Conservation (phyloP, 2,329 filamentous ascomycete species). For the Ascocoryne sarcoides region DNA sequence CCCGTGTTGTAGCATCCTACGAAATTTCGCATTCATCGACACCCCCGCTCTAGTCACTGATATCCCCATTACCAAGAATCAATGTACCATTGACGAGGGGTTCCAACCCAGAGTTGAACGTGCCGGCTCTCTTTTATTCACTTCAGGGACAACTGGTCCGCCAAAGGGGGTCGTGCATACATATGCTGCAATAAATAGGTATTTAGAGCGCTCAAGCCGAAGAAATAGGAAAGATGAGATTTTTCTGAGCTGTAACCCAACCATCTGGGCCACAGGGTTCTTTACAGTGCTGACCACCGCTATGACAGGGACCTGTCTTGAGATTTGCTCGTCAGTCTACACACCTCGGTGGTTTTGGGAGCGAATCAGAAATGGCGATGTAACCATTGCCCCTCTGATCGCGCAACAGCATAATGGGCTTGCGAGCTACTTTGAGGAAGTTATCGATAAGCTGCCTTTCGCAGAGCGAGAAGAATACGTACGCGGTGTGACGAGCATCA, state of each 20-base stretch:
- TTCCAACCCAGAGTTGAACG: not conserved
- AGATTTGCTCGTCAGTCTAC: conserved; percentile 13
- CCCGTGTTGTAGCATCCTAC: not conserved
- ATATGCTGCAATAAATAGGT: not conserved
- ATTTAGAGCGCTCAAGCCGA: not conserved
- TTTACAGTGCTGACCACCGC: not conserved
- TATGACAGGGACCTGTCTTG: not conserved
- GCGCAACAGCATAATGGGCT: conserved; percentile 16
- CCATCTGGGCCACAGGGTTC: not conserved
- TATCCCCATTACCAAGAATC: not conserved
- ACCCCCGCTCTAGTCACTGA: not conserved
- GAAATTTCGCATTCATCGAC: not conserved
- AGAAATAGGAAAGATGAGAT: not conserved
- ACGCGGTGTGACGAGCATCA: conserved; percentile 11
- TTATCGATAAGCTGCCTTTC: conserved; percentile 14
- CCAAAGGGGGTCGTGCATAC: not conserved
- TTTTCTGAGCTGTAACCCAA: not conserved
- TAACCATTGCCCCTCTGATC: conserved; percentile 14
- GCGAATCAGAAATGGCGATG: conserved; percentile 13
- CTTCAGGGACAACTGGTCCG: not conserved
- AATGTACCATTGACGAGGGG: not conserved
- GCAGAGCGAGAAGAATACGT: conserved; percentile 13
- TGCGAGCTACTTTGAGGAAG: conserved; percentile 16
- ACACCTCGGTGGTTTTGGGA: conserved; percentile 18
- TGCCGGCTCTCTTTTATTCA: not conserved